A percentile compares a stretch with the other conserved stretches of the same genome.
Conservation (phyloP, 495 filamentous ascomycete genomes). For the Podospora pseudoanserina region DNA sequence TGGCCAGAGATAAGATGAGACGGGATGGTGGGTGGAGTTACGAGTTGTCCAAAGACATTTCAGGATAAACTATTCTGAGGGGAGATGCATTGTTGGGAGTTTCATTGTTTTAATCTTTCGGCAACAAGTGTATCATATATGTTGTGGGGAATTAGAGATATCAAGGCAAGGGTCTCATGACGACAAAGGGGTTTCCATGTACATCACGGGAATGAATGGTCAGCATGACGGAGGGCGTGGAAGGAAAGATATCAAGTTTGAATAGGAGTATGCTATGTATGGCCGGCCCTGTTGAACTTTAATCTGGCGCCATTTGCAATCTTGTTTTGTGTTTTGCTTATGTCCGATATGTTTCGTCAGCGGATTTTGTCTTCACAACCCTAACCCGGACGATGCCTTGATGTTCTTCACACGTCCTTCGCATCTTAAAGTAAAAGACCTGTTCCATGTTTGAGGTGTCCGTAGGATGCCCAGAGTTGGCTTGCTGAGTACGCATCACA, state of each 20-base stretch:
- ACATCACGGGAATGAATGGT: not conserved
- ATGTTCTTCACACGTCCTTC: too few relatives aligned
- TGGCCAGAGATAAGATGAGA: conserved; percentile 73
- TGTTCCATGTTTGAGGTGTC: too few relatives aligned
- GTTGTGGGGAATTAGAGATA: not conserved
- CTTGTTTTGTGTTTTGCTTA: too few relatives aligned
- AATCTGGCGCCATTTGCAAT: too few relatives aligned
- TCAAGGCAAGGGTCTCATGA: not conserved
- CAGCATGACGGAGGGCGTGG: not conserved
- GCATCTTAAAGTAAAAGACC: too few relatives aligned
- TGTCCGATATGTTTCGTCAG: too few relatives aligned
- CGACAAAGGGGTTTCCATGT: not conserved
- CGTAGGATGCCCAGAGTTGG: too few relatives aligned
- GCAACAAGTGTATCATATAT: not conserved
- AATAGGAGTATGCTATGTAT: not conserved
- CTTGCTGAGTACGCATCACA: not conserved
- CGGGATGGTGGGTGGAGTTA: conserved; percentile 86
- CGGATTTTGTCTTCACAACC: too few relatives aligned
- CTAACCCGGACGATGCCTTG: too few relatives aligned
- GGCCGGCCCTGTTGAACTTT: too few relatives aligned
- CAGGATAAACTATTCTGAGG: not conserved
- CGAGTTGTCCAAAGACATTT: conserved; percentile 35
- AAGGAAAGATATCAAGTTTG: not conserved
- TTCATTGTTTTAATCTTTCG: not conserved
- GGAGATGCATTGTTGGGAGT: not conserved